Conservation (phyloP, 805 yeast genomes). For the Ogataea zsoltii region DNA sequence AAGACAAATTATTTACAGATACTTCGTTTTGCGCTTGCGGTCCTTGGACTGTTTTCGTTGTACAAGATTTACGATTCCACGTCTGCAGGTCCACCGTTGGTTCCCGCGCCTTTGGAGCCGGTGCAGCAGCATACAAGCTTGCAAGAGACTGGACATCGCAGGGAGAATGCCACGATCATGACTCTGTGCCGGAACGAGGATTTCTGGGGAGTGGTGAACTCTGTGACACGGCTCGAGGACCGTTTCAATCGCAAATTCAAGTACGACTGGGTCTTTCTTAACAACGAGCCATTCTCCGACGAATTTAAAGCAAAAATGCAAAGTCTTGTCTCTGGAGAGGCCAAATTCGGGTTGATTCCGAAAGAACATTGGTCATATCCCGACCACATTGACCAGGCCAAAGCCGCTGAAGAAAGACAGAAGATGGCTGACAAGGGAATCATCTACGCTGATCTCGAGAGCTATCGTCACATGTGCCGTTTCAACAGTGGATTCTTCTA, state of each 20-base stretch:
- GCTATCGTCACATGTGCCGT: constrained; percentile 51
- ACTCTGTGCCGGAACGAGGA: constrained; percentile 73
- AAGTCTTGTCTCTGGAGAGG: constrained; percentile 61
- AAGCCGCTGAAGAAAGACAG: constrained; percentile 64
- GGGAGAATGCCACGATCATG: constrained; percentile 54
- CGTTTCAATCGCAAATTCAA: constrained; percentile 73
- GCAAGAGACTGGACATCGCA: constrained; percentile 4
- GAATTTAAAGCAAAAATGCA: constrained; percentile 62
- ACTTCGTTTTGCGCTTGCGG: neutral
- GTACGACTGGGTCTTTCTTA: constrained; percentile 92
- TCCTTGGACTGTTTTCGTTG: neutral
- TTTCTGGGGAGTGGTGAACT: constrained; percentile 52
- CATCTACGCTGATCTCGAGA: constrained; percentile 42
- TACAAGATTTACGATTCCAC: constrained; percentile 2
- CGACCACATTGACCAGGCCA: constrained; percentile 68
- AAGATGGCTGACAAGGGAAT: constrained; percentile 46
- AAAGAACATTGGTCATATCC: constrained; percentile 88
- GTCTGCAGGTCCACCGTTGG: neutral
- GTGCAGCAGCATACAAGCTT: no score
- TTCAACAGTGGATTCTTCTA: constrained; percentile 54
- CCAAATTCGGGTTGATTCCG: constrained; percentile 73
- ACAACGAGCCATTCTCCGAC: constrained; percentile 72
- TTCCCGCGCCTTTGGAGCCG: no score
- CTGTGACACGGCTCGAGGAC: constrained; percentile 74
- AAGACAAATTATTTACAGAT: neutral